These are phyloP conservation scores for Verbena officinalis DNA, from an alignment of 257 asterid species.

Conservation along the genomic window DNA sequence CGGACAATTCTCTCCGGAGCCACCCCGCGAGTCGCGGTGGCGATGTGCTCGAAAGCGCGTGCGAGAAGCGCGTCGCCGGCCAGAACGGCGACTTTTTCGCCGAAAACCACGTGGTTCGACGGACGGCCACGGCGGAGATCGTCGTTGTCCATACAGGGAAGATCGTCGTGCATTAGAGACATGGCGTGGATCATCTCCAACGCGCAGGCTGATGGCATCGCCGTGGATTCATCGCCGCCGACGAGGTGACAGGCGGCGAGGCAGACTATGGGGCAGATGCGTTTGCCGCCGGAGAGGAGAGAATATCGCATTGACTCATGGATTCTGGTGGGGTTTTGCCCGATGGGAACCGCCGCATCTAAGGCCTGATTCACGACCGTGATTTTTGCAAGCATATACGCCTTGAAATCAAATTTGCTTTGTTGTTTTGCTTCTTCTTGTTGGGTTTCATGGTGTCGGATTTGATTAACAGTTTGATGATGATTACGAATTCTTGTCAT, in stretches of 20 bases:
- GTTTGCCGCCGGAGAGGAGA: conserved; percentile 43
- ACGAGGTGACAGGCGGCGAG: conserved; percentile 45
- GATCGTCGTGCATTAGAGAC: conserved; percentile 47
- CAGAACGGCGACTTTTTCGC: conserved; percentile 32
- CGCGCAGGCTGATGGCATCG: conserved; percentile 50
- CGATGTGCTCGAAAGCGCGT: conserved; percentile 48
- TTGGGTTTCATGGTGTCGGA: not conserved
- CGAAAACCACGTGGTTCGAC: conserved; percentile 40
- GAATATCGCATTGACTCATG: conserved; percentile 47
- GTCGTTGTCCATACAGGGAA: conserved; percentile 55
- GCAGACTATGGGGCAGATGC: conserved; percentile 48
- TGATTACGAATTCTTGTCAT: not conserved
- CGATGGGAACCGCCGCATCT: conserved; percentile 35
- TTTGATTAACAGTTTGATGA: conserved; percentile 6
- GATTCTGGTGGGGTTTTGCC: conserved; percentile 30
- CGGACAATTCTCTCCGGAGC: conserved; percentile 23
- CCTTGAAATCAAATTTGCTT: conserved; percentile 33
- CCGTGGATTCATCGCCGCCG: conserved; percentile 40
- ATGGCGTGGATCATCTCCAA: conserved; percentile 49
- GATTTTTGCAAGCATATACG: conserved; percentile 35
- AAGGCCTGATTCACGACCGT: conserved; percentile 37
- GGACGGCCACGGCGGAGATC: conserved; percentile 43
- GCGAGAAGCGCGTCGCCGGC: conserved; percentile 39
- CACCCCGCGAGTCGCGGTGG: conserved; percentile 28
- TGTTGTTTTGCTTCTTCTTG: not conserved